Evolutionary conservation across 148 eudicot species (phyloP).

Genomic region (Silene latifolia): DNA sequence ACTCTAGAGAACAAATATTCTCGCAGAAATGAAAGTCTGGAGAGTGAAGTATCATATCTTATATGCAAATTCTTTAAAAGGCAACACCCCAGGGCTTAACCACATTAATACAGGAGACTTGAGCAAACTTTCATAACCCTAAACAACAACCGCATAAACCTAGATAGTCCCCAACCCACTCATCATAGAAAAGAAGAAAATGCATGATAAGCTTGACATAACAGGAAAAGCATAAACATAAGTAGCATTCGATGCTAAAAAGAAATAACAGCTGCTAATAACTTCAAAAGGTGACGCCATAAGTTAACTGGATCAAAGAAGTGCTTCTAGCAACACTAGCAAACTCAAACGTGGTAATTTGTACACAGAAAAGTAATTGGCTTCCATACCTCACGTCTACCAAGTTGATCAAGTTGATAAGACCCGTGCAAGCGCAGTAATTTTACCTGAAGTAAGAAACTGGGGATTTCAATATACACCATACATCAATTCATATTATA

Average conservation of each 20-base stretch:
- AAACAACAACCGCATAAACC: background rate
- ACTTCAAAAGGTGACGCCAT: background rate
- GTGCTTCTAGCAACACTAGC: background rate
- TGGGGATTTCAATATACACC: background rate
- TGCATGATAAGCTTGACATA: background rate
- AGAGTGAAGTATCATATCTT: too few species aligned
- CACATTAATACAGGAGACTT: background rate
- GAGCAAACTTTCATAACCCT: background rate
- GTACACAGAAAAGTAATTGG: slow-evolving; percentile 4
- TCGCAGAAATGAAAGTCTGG: background rate
- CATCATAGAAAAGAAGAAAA: background rate
- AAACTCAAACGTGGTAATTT: background rate
- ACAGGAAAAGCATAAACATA: background rate
- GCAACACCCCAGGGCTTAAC: background rate
- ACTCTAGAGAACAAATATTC: background rate
- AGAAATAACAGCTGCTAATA: background rate
- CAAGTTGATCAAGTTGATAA: slow-evolving; percentile 79
- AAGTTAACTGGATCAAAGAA: slow-evolving; percentile 5
- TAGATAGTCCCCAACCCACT: background rate
- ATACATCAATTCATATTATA: background rate
- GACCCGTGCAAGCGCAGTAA: slow-evolving; percentile 88
- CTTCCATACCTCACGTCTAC: slow-evolving; percentile 76
- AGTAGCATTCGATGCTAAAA: background rate
- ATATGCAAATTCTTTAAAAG: background rate
- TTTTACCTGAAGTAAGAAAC: slow-evolving; percentile 55